Percentiles rank a stretch among this genome's conserved stretches.
Conservation (phyloP, 345 rosid species). For the Combretum micranthum region DNA sequence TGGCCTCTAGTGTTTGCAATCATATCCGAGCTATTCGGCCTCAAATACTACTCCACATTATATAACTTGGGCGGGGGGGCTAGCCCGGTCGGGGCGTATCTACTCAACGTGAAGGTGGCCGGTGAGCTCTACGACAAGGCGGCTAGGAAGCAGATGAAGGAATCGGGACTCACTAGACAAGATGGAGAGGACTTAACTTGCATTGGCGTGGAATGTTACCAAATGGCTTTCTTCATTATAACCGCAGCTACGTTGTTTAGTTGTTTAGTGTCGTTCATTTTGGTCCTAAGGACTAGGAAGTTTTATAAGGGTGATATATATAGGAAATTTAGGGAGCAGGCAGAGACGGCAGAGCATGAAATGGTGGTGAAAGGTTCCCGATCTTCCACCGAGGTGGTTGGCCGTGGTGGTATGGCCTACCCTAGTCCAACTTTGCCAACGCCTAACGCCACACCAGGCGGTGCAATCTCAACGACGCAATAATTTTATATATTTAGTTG, state of each 20-base stretch:
- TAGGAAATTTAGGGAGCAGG: constrained; percentile 22
- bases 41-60: constrained; percentile 37
- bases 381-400: too few species aligned
- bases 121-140: constrained; percentile 30
- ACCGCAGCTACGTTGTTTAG: constrained; percentile 24
- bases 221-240: constrained; percentile 23
- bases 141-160: constrained; percentile 27
- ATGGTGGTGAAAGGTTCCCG: not conserved
- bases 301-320: constrained; percentile 28
- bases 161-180: constrained; percentile 11
- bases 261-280: constrained; percentile 12
- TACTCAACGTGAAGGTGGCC: constrained; percentile 33
- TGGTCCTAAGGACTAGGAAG: constrained; percentile 25
- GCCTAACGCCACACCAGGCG: too few species aligned
- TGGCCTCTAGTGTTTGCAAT: constrained; percentile 35
- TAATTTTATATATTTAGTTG: too few species aligned
- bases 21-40: constrained; percentile 34
- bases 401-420: too few species aligned
- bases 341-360: constrained; percentile 9
- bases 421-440: too few species aligned
- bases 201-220: constrained; percentile 22
- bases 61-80: constrained; percentile 22
- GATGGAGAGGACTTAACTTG: constrained; percentile 19
- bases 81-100: constrained; percentile 29
- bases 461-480: too few species aligned